Base-by-base conservation (phyloP, 352 stramenopile genomes). In the Phytophthora litchii region DNA sequence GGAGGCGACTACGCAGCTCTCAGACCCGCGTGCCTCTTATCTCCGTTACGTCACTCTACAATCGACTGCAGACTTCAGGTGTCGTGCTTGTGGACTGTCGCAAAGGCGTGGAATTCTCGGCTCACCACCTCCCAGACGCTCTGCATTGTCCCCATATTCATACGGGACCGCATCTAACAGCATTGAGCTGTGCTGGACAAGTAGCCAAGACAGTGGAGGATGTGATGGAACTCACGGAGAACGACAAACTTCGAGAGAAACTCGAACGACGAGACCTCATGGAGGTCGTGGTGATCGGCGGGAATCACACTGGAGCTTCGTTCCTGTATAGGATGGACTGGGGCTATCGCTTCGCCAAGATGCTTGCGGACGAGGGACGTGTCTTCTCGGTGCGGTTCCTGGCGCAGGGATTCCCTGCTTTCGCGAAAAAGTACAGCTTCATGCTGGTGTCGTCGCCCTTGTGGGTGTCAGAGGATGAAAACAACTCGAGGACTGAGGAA, bases 301-400 rank as follows among this genome's bases (percentile, higher is more conserved):
- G 66, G 27, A 88, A 89, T 43, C 67, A 79, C 59, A 76, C 71
- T 8, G 58, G 51, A 14, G 71, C 66, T 23, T 63, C 76, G 9
- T 69, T 90, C 54, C 69, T 90, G 12, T 78, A 84, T 47, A 69
- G 68, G 19, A 73, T 88, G 52, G 83, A 92, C 64, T 88, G 80
- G 66, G 78, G 80, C 47, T 91, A 86, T 64, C 72, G 73, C 17
- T 75, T 94, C 32, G 80, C 82, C 14, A 77, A 72, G 31, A 75
- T 91, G 65, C 57, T 94, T 12, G 54, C 87, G 20, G 58, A 67
- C 0, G 84, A 94, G 47, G 80, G 78, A 11, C 74, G 81, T 16
- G 82, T 92, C 27, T 90, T 82, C 49, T 89, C 82, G 0, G 84
- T 94, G 25, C 67, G 70, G 38, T 94, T 91, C 62, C 59, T 94